Evolutionary conservation across 2,329 filamentous ascomycete species (phyloP).

Genomic region (Apiospora pterosperma): DNA sequence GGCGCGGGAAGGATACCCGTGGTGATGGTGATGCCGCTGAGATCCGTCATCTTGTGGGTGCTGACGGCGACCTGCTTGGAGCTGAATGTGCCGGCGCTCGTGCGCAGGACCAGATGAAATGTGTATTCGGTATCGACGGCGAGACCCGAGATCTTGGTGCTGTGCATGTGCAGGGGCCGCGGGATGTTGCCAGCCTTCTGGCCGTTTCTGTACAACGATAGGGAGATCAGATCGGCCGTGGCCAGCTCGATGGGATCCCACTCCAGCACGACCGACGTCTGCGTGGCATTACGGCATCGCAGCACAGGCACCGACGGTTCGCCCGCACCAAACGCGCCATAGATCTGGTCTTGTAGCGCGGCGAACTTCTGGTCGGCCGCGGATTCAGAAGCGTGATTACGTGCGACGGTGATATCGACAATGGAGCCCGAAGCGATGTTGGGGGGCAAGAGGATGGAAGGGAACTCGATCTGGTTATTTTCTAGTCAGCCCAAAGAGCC

Average conservation of each 20-base stretch:
- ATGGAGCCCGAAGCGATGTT: slow-evolving; percentile 96
- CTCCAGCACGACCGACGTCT: slow-evolving; percentile 96
- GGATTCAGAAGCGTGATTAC: slow-evolving; percentile 77
- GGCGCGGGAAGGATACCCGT: slow-evolving; percentile 77
- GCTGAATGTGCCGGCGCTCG: slow-evolving; percentile 80
- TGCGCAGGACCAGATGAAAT: slow-evolving; percentile 87
- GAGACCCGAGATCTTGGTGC: slow-evolving; percentile 93
- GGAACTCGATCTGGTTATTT: slow-evolving; percentile 82
- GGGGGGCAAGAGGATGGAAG: slow-evolving; percentile 90
- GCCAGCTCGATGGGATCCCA: slow-evolving; percentile 95
- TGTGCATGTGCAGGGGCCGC: slow-evolving; percentile 78
- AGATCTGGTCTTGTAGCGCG: slow-evolving; percentile 84
- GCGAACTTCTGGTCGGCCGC: slow-evolving; percentile 74
- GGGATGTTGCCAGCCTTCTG: slow-evolving; percentile 96
- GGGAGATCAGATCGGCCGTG: slow-evolving; percentile 83
- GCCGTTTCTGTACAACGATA: slow-evolving; percentile 91
- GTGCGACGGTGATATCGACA: slow-evolving; percentile 92
- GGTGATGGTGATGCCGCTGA: slow-evolving; percentile 92
- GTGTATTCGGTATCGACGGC: slow-evolving; percentile 96
- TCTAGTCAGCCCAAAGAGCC: slow-evolving; percentile 15
- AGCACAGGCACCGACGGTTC: slow-evolving; percentile 76
- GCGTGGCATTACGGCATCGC: slow-evolving; percentile 92
- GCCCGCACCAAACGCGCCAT: slow-evolving; percentile 76
- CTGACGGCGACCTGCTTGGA: slow-evolving; percentile 82
- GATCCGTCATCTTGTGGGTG: slow-evolving; percentile 98